Percentiles rank a stretch among this genome's conserved stretches.
Conservation (phyloP, 2,329 filamentous ascomycete species). For the Nemania abortiva region DNA sequence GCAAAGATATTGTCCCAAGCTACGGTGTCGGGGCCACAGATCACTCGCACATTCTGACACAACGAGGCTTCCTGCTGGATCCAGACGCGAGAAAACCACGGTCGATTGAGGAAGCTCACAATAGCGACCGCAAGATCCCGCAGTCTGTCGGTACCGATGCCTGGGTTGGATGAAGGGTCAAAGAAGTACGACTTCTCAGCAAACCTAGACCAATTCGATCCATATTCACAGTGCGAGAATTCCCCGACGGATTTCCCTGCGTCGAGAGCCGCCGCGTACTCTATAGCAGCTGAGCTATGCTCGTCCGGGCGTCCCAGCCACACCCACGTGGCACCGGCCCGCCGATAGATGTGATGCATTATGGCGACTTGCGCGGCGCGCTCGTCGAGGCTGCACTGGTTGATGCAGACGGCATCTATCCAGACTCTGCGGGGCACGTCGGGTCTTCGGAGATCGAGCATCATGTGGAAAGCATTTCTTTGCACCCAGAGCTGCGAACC, state of each 20-base stretch:
- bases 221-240: slow-evolving; percentile 28
- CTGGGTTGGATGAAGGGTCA: slow-evolving; percentile 21
- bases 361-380: slow-evolving; percentile 44
- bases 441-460: slow-evolving; percentile 39
- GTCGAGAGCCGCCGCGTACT: slow-evolving; percentile 40
- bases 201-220: slow-evolving; percentile 30
- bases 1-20: slow-evolving; percentile 44
- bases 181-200: slow-evolving; percentile 45
- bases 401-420: slow-evolving; percentile 46
- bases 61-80: slow-evolving; percentile 46
- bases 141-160: slow-evolving; percentile 12
- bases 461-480: slow-evolving; percentile 44
- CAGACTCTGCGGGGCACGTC: slow-evolving; percentile 40
- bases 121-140: slow-evolving; percentile 34
- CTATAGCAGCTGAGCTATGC: slow-evolving; percentile 39
- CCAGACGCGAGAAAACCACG: slow-evolving; percentile 46
- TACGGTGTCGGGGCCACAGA: slow-evolving; percentile 37
- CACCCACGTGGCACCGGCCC: slow-evolving; percentile 39
- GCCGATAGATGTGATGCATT: slow-evolving; percentile 44
- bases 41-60: slow-evolving; percentile 30
- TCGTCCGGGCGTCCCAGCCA: slow-evolving; percentile 44
- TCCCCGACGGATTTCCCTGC: slow-evolving; percentile 30
- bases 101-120: slow-evolving; percentile 43
- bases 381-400: slow-evolving; percentile 43
- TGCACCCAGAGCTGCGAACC: slow-evolving; percentile 38